These are phyloP conservation scores for Chaetomiaceae sp. DNA, from an alignment of 2,329 filamentous ascomycete species.

Conservation along the genomic window DNA sequence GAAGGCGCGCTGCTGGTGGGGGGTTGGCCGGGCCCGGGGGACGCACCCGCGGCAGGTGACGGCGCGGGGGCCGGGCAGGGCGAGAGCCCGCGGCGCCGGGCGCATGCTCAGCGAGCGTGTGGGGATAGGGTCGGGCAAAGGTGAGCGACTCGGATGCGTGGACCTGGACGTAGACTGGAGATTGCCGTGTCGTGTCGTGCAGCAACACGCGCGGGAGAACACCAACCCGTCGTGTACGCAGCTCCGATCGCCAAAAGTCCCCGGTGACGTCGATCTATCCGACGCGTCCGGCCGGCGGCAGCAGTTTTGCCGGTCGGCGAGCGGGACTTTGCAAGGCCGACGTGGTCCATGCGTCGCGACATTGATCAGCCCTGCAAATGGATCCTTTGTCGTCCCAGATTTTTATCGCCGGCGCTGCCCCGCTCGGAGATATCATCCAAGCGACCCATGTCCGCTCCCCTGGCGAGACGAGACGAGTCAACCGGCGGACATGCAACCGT, in stretches of 20 bases:
- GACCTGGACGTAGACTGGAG: too few relatives aligned
- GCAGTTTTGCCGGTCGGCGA: conserved; percentile 8
- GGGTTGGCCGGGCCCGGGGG: background rate
- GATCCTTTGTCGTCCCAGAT: background rate
- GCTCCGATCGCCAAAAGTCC: background rate
- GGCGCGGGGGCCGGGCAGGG: background rate
- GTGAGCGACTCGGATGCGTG: too few relatives aligned
- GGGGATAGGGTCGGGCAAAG: too few relatives aligned
- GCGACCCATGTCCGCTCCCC: too few relatives aligned
- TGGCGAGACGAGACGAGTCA: too few relatives aligned
- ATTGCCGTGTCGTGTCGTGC: background rate
- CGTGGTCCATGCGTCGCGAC: background rate
- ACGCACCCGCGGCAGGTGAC: conserved; percentile 1
- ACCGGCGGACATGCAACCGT: too few relatives aligned
- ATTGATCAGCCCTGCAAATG: background rate
- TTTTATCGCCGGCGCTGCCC: background rate
- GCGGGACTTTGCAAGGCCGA: conserved; percentile 5
- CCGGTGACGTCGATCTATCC: conserved; percentile 10
- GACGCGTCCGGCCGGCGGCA: background rate
- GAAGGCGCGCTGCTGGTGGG: conserved; percentile 14
- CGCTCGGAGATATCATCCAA: conserved; percentile 9
- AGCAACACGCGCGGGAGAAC: too few relatives aligned
- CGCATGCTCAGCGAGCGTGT: conserved; percentile 8
- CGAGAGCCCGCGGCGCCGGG: conserved; percentile 1
- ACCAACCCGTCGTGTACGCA: too few relatives aligned